Evolutionary conservation across 2,329 filamentous ascomycete species (phyloP).

Genomic region (Sphaerulina populicola): DNA sequence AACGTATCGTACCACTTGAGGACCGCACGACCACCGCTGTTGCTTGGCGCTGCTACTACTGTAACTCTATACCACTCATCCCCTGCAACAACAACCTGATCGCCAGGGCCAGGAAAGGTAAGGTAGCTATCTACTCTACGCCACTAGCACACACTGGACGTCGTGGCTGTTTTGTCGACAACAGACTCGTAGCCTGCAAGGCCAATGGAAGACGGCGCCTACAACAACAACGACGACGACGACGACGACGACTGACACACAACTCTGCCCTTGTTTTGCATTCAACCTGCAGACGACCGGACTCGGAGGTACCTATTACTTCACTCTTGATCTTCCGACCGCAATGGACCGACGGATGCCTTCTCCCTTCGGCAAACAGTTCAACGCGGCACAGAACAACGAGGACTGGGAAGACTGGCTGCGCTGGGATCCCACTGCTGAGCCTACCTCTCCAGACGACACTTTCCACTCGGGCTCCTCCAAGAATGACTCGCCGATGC

Average conservation of each 20-base stretch:
- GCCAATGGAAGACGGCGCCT: background rate
- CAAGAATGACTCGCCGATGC: constrained; percentile 32
- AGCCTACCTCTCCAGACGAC: constrained; percentile 31
- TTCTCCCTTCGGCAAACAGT: constrained; percentile 11
- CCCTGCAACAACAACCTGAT: too few species aligned
- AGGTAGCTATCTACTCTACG: background rate
- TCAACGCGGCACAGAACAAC: constrained; percentile 14
- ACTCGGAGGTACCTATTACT: background rate
- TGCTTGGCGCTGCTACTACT: too few species aligned
- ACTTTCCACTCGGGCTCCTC: constrained; percentile 30
- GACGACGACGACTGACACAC: background rate
- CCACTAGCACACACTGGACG: background rate
- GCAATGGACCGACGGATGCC: constrained; percentile 6
- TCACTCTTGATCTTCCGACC: too few species aligned
- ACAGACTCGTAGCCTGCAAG: background rate
- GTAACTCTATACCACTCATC: too few species aligned
- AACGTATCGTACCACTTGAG: too few species aligned
- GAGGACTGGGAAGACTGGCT: constrained; percentile 44
- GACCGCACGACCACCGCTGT: too few species aligned
- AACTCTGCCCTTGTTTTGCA: background rate
- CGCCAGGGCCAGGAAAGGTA: too few species aligned
- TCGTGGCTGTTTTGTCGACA: background rate
- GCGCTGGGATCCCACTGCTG: constrained; percentile 39
- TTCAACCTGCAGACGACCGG: constrained; percentile 12
- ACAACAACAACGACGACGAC: too few species aligned